phyloP scores from a whole-genome alignment of 371 early-diverging fungal species.

The Rhizopus stolonifer region DNA sequence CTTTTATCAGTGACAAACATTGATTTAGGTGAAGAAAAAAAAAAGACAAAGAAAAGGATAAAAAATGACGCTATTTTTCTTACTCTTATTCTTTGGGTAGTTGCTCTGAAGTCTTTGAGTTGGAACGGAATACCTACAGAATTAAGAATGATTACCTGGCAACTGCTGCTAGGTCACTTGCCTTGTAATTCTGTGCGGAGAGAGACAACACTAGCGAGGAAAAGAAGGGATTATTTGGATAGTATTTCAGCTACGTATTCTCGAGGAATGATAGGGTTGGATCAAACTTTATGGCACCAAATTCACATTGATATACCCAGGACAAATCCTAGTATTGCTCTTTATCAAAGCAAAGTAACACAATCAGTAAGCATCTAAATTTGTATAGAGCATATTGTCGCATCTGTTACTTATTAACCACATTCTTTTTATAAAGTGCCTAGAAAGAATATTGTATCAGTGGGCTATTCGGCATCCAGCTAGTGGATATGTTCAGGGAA shows the following conservation, averaged over 20 bases:
- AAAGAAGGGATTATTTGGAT: conserved; percentile 89
- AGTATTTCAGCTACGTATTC: conserved; percentile 78
- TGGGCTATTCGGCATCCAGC: conserved; percentile 98
- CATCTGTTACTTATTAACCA: not conserved
- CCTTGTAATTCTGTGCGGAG: conserved; percentile 87
- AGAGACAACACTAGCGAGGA: conserved; percentile 78
- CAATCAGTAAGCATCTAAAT: conserved; percentile 66
- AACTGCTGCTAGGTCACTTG: conserved; percentile 85
- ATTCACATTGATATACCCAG: conserved; percentile 95
- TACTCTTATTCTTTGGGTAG: conserved; percentile 17
- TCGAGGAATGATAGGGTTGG: conserved; percentile 76
- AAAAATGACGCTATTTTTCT: too few relatives aligned
- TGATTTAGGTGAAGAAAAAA: conserved; percentile 60
- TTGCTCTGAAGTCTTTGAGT: conserved; percentile 70
- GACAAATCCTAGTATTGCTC: conserved; percentile 79
- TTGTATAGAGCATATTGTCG: too few relatives aligned
- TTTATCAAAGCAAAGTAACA: conserved; percentile 81
- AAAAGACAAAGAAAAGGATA: not conserved
- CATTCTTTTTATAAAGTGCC: conserved; percentile 48
- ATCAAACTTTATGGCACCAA: conserved; percentile 90
- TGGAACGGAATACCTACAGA: conserved; percentile 93
- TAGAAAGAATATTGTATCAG: conserved; percentile 91
- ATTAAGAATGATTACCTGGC: conserved; percentile 87
- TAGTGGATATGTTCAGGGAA: conserved; percentile 98
- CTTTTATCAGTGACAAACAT: conserved; percentile 70